Evolutionary conservation across 2,329 filamentous ascomycete genomes (phyloP).

Genomic region (Penicillium sp.): DNA sequence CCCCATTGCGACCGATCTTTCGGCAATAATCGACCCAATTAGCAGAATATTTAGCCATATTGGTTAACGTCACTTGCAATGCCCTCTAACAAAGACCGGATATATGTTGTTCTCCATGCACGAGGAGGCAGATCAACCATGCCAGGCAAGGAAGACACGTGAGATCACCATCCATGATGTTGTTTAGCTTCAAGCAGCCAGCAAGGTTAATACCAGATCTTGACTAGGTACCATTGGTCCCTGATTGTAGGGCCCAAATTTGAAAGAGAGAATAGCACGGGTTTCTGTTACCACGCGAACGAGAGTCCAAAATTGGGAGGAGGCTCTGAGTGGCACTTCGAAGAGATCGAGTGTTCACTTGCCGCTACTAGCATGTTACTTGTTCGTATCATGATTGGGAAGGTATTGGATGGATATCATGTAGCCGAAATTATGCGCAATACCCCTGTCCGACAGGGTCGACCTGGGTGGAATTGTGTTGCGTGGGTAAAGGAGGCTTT

Average conservation of each 20-base stretch:
- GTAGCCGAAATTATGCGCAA: conserved; percentile 31
- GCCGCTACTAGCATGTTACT: conserved; percentile 29
- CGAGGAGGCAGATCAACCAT: conserved; percentile 24
- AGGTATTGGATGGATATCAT: conserved; percentile 31
- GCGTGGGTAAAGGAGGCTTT: conserved; percentile 46
- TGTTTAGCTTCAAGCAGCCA: background rate
- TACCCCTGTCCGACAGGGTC: conserved; percentile 31
- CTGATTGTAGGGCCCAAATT: conserved; percentile 41
- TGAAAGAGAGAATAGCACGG: conserved; percentile 20
- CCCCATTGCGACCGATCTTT: background rate
- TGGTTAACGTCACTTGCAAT: background rate
- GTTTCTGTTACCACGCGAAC: conserved; percentile 36
- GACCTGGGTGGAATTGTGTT: conserved; percentile 46
- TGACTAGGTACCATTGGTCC: conserved; percentile 40
- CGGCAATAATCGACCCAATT: background rate
- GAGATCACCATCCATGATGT: background rate
- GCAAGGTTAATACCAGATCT: background rate
- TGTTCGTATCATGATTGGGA: conserved; percentile 33
- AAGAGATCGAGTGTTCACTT: conserved; percentile 23
- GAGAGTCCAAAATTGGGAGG: conserved; percentile 19
- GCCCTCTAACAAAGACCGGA: conserved; percentile 30
- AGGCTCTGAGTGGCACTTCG: conserved; percentile 29
- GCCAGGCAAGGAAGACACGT: conserved; percentile 31
- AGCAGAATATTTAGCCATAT: background rate
- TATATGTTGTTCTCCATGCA: conserved; percentile 32